Percentiles rank a stretch among this genome's conserved stretches.
phyloP scores from a whole-genome alignment of 345 rosid genomes.

The Citrus maxima region DNA sequence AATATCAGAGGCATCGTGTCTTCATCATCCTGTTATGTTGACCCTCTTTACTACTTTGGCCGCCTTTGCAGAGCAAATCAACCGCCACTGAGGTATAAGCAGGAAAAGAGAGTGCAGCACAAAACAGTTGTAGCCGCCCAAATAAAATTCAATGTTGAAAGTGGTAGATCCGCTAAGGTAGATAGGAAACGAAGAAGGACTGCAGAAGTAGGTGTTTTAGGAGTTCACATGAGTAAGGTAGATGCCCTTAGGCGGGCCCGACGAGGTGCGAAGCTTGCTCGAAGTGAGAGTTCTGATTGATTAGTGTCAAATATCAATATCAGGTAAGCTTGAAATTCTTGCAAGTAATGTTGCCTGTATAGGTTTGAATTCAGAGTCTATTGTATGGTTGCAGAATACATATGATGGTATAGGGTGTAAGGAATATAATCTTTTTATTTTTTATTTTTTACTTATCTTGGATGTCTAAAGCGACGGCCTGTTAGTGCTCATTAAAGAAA shows the following conservation, averaged over 20 bases:
- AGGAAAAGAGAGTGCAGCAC: conserved; percentile 17
- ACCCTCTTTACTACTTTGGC: conserved; percentile 68
- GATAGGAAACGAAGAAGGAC: conserved; percentile 21
- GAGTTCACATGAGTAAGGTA: conserved; percentile 24
- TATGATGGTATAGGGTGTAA: background rate
- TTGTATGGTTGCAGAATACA: background rate
- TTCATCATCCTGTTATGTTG: conserved; percentile 58
- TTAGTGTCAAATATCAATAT: background rate
- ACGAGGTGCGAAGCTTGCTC: conserved; percentile 41
- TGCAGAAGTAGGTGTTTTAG: background rate
- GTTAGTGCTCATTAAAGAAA: too few relatives aligned
- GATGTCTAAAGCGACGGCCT: background rate
- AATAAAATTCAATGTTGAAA: conserved; percentile 21
- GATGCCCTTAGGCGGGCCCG: conserved; percentile 25
- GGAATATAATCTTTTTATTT: background rate
- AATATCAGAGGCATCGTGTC: conserved; percentile 66
- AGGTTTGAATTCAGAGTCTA: background rate
- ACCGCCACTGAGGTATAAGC: conserved; percentile 24
- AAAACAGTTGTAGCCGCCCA: conserved; percentile 16
- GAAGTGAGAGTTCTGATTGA: conserved; percentile 19
- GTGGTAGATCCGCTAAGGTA: conserved; percentile 8
- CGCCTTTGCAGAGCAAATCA: conserved; percentile 41
- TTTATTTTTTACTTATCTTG: background rate
- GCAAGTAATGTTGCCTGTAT: background rate
- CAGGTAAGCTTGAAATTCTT: background rate